These are phyloP conservation scores for Schizonepeta tenuifolia DNA, from an alignment of 257 asterid species.

Conservation along the genomic window DNA sequence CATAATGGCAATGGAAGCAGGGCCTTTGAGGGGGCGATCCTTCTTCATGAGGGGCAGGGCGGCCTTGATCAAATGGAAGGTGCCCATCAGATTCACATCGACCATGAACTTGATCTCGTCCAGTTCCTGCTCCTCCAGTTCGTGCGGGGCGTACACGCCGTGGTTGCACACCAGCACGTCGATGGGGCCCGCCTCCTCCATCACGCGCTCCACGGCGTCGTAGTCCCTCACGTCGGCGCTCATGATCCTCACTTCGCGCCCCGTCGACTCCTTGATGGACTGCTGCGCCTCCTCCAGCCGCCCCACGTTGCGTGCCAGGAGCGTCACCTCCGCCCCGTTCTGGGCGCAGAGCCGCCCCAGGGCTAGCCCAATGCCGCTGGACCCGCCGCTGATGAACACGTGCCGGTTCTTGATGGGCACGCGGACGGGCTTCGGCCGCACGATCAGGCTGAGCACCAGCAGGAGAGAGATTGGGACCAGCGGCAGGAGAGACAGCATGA, in stretches of 20 bases:
- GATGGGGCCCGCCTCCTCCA: slow-evolving; percentile 72
- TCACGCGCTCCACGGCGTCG: slow-evolving; percentile 58
- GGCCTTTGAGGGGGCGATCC: slow-evolving; percentile 58
- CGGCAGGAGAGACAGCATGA: slow-evolving; percentile 49
- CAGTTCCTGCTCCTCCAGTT: slow-evolving; percentile 65
- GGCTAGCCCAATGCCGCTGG: slow-evolving; percentile 97
- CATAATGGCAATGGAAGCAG: slow-evolving; percentile 85
- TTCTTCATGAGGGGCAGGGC: slow-evolving; percentile 92
- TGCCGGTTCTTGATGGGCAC: slow-evolving; percentile 81
- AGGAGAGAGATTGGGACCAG: slow-evolving; percentile 64
- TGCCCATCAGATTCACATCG: slow-evolving; percentile 84
- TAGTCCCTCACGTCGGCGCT: slow-evolving; percentile 90
- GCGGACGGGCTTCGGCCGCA: slow-evolving; percentile 66
- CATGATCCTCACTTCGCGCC: slow-evolving; percentile 64
- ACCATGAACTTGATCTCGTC: slow-evolving; percentile 84
- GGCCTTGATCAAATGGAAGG: slow-evolving; percentile 84
- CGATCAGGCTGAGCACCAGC: slow-evolving; percentile 58
- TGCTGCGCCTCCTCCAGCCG: slow-evolving; percentile 80
- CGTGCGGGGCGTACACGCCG: slow-evolving; percentile 78
- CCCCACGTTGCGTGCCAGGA: slow-evolving; percentile 66
- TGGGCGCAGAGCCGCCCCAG: slow-evolving; percentile 78
- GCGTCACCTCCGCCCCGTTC: slow-evolving; percentile 69
- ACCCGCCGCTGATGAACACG: slow-evolving; percentile 93
- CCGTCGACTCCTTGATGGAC: slow-evolving; percentile 75
- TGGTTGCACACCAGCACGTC: slow-evolving; percentile 90